phyloP scores from a whole-genome alignment of 345 rosid genomes.

The Populus tremula region DNA sequence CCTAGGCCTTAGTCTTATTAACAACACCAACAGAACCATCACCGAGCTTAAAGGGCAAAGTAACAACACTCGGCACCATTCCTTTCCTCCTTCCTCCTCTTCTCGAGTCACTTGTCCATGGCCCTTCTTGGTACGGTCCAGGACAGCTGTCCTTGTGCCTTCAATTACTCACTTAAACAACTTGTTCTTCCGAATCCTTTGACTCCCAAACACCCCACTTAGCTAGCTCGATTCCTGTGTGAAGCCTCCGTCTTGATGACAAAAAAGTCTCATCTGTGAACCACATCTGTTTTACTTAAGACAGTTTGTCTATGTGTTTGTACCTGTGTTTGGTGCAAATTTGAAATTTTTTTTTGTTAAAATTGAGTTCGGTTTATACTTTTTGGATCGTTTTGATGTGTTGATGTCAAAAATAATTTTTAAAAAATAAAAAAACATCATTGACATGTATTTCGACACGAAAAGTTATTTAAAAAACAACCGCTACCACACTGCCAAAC shows the following conservation, averaged over 20 bases:
- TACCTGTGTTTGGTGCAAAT: too few relatives aligned
- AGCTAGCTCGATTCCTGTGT: not conserved
- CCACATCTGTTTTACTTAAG: not conserved
- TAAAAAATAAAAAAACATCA: too few relatives aligned
- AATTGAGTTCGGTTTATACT: too few relatives aligned
- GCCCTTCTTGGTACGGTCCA: constrained; percentile 8
- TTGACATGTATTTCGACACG: too few relatives aligned
- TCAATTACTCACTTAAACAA: not conserved
- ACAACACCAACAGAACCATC: not conserved
- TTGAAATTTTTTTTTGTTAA: too few relatives aligned
- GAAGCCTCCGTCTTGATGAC: not conserved
- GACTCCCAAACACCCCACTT: not conserved
- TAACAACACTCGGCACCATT: constrained; percentile 10
- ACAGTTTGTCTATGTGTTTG: too few relatives aligned
- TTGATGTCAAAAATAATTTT: too few relatives aligned
- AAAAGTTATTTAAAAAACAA: too few relatives aligned
- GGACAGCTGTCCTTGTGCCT: constrained; percentile 19
- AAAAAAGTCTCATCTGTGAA: not conserved
- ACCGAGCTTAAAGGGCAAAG: not conserved
- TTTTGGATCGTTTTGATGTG: too few relatives aligned
- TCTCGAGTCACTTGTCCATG: constrained; percentile 12
- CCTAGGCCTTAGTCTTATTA: not conserved
- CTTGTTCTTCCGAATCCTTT: not conserved
- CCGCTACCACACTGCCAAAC: too few relatives aligned
- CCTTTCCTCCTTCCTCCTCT: constrained; percentile 9